These are phyloP conservation scores for Wilhelminamyces savonicus DNA, from an alignment of 805 yeast genomes.

Conservation along the genomic window DNA sequence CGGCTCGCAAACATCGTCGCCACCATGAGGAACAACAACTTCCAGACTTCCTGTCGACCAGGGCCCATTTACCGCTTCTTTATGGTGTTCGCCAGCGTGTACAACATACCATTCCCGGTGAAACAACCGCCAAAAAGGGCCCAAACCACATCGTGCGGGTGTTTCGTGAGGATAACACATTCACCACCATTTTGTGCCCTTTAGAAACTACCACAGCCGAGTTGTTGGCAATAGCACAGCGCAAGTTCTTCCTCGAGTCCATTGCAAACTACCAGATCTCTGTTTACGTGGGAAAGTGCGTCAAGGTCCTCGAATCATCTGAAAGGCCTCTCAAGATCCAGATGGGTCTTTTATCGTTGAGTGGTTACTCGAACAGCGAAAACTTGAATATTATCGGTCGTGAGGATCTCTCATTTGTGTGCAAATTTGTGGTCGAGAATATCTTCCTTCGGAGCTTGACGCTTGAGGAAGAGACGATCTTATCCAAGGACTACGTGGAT, in stretches of 20 bases:
- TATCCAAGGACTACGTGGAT: slow-evolving; percentile 60
- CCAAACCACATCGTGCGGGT: slow-evolving; percentile 57
- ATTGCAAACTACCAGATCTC: slow-evolving; percentile 72
- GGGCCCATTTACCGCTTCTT: slow-evolving; percentile 21
- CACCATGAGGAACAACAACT: neutral
- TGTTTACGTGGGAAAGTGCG: slow-evolving; percentile 67
- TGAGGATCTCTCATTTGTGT: slow-evolving; percentile 75
- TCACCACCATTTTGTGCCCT: slow-evolving; percentile 77
- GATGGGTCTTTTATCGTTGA: slow-evolving; percentile 59
- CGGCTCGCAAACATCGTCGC: slow-evolving; percentile 1
- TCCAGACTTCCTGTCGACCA: neutral
- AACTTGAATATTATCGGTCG: slow-evolving; percentile 72
- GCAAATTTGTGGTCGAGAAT: slow-evolving; percentile 70
- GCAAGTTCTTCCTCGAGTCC: slow-evolving; percentile 68
- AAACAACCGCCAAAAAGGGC: slow-evolving; percentile 10
- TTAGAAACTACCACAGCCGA: slow-evolving; percentile 74
- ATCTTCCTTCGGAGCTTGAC: slow-evolving; percentile 55
- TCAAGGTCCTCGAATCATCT: slow-evolving; percentile 62
- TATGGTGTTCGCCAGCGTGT: slow-evolving; percentile 24
- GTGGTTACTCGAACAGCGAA: slow-evolving; percentile 79
- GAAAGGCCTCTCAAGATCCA: slow-evolving; percentile 79
- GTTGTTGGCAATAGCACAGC: slow-evolving; percentile 60
- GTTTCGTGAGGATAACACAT: slow-evolving; percentile 77
- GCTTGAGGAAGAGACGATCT: slow-evolving; percentile 63
- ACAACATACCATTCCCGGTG: slow-evolving; percentile 5